Conservation (phyloP, 75 land plant genomes). For the Selaginella tamariscina region DNA sequence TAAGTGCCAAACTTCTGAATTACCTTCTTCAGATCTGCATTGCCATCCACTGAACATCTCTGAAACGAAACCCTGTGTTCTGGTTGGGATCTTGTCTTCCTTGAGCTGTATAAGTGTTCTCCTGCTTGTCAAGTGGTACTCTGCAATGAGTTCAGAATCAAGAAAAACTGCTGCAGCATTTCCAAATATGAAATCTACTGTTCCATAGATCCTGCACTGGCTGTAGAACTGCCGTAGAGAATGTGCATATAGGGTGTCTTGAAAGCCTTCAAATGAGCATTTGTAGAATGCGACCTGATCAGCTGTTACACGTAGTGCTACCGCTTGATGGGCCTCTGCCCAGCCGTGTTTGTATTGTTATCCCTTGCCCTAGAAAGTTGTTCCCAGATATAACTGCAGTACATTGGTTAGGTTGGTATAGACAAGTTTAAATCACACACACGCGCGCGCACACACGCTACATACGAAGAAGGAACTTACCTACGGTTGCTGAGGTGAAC, state of each 20-base stretch:
- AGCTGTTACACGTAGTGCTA: slow-evolving; percentile 18
- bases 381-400: not conserved
- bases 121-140: slow-evolving; percentile 14
- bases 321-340: slow-evolving; percentile 31
- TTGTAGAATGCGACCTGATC: slow-evolving; percentile 20
- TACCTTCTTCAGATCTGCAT: not conserved
- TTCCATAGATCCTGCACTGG: slow-evolving; percentile 21
- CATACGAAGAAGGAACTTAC: too few species aligned
- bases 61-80: slow-evolving; percentile 28
- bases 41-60: not conserved
- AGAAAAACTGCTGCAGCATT: slow-evolving; percentile 18
- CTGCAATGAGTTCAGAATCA: slow-evolving; percentile 11
- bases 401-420: not conserved
- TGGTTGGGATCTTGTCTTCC: slow-evolving; percentile 29
- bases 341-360: slow-evolving; percentile 35
- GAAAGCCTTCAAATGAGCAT: slow-evolving; percentile 24
- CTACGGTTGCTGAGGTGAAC: slow-evolving; percentile 11
- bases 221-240: slow-evolving; percentile 15
- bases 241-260: slow-evolving; percentile 27
- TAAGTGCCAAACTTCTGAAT: not conserved
- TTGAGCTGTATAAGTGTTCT: slow-evolving; percentile 26
- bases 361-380: slow-evolving; percentile 23
- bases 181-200: slow-evolving; percentile 33
- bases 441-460: too few species aligned
- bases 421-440: not conserved